Evolutionary conservation across 331 rosid genomes (phyloP).

Genomic region (Acacia pycnantha): DNA sequence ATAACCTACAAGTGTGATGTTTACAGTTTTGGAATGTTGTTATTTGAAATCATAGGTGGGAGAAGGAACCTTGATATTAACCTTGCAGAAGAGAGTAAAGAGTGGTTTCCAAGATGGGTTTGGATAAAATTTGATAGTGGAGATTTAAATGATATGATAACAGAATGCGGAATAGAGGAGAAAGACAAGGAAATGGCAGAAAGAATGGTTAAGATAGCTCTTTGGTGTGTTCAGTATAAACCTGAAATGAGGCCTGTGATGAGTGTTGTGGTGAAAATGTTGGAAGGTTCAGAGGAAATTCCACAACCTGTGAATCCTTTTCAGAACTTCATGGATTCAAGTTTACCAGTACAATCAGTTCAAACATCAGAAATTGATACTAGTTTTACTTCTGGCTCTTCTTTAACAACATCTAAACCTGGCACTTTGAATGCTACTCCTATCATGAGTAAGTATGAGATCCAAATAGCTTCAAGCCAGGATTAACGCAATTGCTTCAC

Average conservation of each 20-base stretch:
- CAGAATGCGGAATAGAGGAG: conserved; percentile 32
- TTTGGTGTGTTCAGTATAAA: not conserved
- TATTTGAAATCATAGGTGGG: not conserved
- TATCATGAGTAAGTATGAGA: too few species aligned
- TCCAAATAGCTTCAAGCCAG: too few species aligned
- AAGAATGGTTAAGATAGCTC: conserved; percentile 28
- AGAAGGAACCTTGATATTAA: not conserved
- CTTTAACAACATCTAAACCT: too few species aligned
- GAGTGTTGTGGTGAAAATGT: not conserved
- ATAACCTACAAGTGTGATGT: not conserved
- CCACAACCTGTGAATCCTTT: not conserved
- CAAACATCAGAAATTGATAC: not conserved
- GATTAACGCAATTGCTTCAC: too few species aligned
- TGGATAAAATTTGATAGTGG: conserved; percentile 43
- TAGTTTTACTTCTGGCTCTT: not conserved
- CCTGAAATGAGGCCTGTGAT: not conserved
- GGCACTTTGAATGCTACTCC: too few species aligned
- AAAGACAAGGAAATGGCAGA: conserved; percentile 28
- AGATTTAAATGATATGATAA: conserved; percentile 20
- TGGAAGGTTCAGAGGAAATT: not conserved
- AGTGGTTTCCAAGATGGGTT: conserved; percentile 15
- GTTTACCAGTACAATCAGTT: not conserved
- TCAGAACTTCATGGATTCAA: not conserved
- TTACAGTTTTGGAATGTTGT: not conserved
- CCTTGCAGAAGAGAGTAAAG: not conserved